A percentile compares a stretch with the other conserved stretches of the same genome.
Conservation (phyloP, 768 basidiomycete species). For the Pulveroboletus sp. region DNA sequence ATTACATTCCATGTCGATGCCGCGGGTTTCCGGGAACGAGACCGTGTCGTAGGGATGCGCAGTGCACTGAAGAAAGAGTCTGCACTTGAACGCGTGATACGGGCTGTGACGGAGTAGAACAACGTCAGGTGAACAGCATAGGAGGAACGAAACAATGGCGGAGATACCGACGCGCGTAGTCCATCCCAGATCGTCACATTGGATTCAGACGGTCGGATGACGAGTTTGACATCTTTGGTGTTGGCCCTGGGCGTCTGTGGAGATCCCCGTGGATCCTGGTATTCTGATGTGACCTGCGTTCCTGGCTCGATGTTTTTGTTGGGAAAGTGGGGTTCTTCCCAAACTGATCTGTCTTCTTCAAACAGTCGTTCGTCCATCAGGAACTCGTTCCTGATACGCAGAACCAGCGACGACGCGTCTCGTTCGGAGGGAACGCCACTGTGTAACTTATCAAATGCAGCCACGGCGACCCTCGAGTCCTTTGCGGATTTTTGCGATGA, state of each 20-base stretch:
- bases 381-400: not conserved
- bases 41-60: slow-evolving; percentile 8
- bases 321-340: not conserved
- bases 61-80: slow-evolving; percentile 21
- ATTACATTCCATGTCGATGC: slow-evolving; percentile 21
- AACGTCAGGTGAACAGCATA: not conserved
- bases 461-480: not conserved
- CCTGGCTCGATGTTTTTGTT: not conserved
- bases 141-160: not conserved
- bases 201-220: slow-evolving; percentile 8
- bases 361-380: not conserved
- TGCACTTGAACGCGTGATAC: slow-evolving; percentile 21
- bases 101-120: slow-evolving; percentile 5
- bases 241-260: not conserved
- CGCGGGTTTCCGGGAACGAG: slow-evolving; percentile 5
- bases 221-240: slow-evolving; percentile 12
- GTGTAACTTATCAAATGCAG: slow-evolving; percentile 3
- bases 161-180: slow-evolving; percentile 17
- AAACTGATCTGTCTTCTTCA: not conserved
- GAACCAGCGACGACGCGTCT: not conserved
- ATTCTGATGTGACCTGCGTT: not conserved
- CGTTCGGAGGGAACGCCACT: not conserved
- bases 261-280: not conserved
- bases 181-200: slow-evolving; percentile 28
- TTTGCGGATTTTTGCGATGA: not conserved